Conservation (phyloP, 192 early-diverging fungal genomes). For the Backusella parvicylindrica region DNA sequence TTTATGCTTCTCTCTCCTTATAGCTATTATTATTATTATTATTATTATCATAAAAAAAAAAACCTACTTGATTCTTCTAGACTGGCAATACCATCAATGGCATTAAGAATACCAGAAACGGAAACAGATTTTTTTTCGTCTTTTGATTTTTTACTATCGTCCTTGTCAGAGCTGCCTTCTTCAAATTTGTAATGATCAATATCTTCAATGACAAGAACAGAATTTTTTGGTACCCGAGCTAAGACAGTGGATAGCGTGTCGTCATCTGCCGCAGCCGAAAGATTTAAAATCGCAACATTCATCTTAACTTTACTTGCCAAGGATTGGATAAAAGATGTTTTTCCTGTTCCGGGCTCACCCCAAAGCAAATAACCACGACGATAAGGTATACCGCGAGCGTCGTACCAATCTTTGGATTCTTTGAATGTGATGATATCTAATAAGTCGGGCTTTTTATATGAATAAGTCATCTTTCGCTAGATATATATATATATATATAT, state of each 20-base stretch:
- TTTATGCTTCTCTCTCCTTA: not conserved
- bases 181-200: conserved; percentile 35
- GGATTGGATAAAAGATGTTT: conserved; percentile 52
- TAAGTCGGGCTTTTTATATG: conserved; percentile 25
- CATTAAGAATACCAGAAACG: conserved; percentile 45
- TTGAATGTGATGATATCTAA: conserved; percentile 33
- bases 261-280: conserved; percentile 41
- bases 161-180: not conserved
- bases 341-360: conserved; percentile 54
- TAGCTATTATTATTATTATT: not conserved
- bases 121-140: conserved; percentile 32
- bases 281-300: conserved; percentile 45
- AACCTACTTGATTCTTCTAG: conserved; percentile 40
- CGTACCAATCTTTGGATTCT: conserved; percentile 38
- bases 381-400: conserved; percentile 49
- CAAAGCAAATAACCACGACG: conserved; percentile 50
- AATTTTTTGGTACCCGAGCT: conserved; percentile 39
- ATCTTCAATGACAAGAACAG: conserved; percentile 51
- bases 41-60: not conserved
- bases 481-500: conserved; percentile 29
- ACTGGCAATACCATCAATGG: conserved; percentile 48
- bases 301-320: conserved; percentile 47
- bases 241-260: conserved; percentile 36
- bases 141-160: conserved; percentile 14
- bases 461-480: conserved; percentile 16